A percentile compares a stretch with the other conserved stretches of the same genome.
Evolutionary conservation across 345 rosid species (phyloP).

Genomic region (Camelina hispida): DNA sequence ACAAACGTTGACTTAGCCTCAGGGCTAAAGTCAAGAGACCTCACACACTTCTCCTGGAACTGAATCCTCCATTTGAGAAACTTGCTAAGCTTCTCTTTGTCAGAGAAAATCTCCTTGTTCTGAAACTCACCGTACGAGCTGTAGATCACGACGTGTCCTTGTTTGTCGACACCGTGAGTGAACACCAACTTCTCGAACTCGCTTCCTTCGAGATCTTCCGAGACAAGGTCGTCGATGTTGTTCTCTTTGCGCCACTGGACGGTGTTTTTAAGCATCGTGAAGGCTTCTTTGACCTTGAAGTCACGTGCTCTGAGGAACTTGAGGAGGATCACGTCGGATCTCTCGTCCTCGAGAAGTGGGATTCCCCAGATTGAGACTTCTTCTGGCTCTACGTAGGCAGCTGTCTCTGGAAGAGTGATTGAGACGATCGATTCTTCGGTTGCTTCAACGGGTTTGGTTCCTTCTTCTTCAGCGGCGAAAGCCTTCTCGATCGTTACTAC

Average conservation of each 20-base stretch:
- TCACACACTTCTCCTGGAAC: conserved; percentile 78
- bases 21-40: conserved; percentile 83
- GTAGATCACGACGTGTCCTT: conserved; percentile 87
- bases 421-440: conserved; percentile 43
- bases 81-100: conserved; percentile 67
- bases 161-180: conserved; percentile 76
- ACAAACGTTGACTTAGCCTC: conserved; percentile 68
- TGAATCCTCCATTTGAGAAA: conserved; percentile 92
- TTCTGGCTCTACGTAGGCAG: conserved; percentile 42
- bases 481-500: conserved; percentile 45
- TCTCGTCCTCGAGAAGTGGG: conserved; percentile 46
- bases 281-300: conserved; percentile 49
- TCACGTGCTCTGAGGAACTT: conserved; percentile 50
- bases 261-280: conserved; percentile 45
- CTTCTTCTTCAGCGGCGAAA: conserved; percentile 47
- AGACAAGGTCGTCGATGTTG: conserved; percentile 65
- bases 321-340: conserved; percentile 48
- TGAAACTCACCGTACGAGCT: conserved; percentile 83
- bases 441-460: conserved; percentile 43
- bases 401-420: conserved; percentile 42
- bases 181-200: conserved; percentile 87
- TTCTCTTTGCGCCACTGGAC: conserved; percentile 53
- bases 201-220: conserved; percentile 62
- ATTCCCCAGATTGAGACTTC: conserved; percentile 48
- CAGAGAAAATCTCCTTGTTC: conserved; percentile 70